phyloP scores from a whole-genome alignment of 1,284 basidiomycete species.

The Apiotrichum domesticum region DNA sequence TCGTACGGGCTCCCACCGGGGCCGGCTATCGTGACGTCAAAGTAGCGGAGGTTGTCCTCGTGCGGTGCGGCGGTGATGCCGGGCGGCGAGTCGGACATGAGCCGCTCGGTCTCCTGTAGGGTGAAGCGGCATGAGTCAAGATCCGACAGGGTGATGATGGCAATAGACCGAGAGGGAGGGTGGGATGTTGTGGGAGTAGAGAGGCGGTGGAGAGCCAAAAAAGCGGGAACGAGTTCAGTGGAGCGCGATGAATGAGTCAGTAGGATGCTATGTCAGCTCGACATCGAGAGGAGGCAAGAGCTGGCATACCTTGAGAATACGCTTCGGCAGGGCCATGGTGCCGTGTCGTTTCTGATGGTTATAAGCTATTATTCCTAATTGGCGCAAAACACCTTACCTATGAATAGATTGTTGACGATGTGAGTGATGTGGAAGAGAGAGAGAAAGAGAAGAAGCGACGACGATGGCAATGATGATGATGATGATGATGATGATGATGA shows the following conservation, averaged over 20 bases:
- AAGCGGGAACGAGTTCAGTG: not conserved
- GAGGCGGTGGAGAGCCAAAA: not conserved
- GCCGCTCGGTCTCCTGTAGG: conserved; percentile 89
- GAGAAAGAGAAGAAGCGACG: not conserved
- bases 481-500: too few relatives aligned
- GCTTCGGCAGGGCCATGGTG: conserved; percentile 42
- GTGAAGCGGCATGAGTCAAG: not conserved
- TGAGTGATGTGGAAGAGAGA: not conserved
- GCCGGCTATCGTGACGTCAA: conserved; percentile 94
- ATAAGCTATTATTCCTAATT: too few relatives aligned
- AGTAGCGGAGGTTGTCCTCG: conserved; percentile 96
- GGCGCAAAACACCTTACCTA: too few relatives aligned
- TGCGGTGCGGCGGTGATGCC: conserved; percentile 91
- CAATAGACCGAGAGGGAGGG: not conserved
- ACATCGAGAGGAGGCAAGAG: too few relatives aligned
- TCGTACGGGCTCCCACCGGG: conserved; percentile 92
- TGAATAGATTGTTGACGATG: too few relatives aligned
- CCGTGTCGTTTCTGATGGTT: too few relatives aligned
- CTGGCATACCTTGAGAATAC: conserved; percentile 46
- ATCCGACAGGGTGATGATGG: not conserved
- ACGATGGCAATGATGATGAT: too few relatives aligned
- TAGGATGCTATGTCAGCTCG: too few relatives aligned
- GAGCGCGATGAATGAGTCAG: not conserved
- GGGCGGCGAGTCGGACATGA: conserved; percentile 90
- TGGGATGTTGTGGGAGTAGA: not conserved